Conservation (phyloP, 2,329 filamentous ascomycete species). For the Aspergillus cejpii region DNA sequence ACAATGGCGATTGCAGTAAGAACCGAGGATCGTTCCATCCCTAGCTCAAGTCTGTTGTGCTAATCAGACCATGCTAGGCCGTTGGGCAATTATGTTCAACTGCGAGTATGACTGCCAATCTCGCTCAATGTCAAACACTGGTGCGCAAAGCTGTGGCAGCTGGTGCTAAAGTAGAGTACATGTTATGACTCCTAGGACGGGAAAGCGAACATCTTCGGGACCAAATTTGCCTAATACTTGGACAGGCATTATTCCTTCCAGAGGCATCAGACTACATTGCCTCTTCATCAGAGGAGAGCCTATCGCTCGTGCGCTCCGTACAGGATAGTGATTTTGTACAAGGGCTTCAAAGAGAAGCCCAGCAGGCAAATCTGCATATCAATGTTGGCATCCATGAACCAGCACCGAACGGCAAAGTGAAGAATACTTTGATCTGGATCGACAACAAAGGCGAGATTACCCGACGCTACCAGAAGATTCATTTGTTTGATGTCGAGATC, state of each 20-base stretch:
- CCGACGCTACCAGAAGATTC: conserved; percentile 76
- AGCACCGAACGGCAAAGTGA: conserved; percentile 48
- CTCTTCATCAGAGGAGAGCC: conserved; percentile 58
- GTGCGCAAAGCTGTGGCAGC: conserved; percentile 65
- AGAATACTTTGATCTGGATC: conserved; percentile 63
- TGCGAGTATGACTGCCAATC: conserved; percentile 67
- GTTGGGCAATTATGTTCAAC: conserved; percentile 88
- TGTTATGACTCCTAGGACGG: background rate
- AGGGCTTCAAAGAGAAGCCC: conserved; percentile 65
- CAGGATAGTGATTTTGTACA: conserved; percentile 64
- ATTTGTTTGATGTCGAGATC: conserved; percentile 72
- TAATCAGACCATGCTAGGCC: conserved; percentile 50
- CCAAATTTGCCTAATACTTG: conserved; percentile 4
- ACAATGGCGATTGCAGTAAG: conserved; percentile 29
- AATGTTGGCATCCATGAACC: conserved; percentile 86
- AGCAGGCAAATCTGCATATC: conserved; percentile 58
- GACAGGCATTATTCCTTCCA: conserved; percentile 74
- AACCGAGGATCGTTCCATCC: background rate
- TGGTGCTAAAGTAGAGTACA: conserved; percentile 62
- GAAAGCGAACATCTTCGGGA: background rate
- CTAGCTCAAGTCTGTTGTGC: background rate
- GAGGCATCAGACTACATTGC: conserved; percentile 89
- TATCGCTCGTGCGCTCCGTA: conserved; percentile 63
- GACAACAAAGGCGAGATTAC: conserved; percentile 52
- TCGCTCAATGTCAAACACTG: conserved; percentile 67